Conservation (phyloP, 2,329 filamentous ascomycete species). For the Neonectria punicea region DNA sequence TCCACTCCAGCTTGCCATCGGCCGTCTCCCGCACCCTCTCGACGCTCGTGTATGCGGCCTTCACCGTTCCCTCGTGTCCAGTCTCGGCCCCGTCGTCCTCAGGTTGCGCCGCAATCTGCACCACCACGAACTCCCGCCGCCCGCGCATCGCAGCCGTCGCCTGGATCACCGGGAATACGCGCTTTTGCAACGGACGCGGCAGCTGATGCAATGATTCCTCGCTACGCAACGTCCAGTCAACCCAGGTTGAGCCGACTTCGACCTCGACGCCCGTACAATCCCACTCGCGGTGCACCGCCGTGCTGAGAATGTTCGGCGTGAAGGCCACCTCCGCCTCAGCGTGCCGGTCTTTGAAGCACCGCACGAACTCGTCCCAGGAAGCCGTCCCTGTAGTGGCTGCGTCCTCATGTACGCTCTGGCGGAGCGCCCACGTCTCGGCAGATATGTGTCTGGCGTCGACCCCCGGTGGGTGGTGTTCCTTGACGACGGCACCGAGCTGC, state of each 20-base stretch:
- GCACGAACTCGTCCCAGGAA: conserved; percentile 71
- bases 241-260: conserved; percentile 55
- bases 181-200: conserved; percentile 67
- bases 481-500: conserved; percentile 54
- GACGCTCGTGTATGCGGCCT: conserved; percentile 72
- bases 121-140: conserved; percentile 63
- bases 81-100: conserved; percentile 50
- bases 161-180: conserved; percentile 75
- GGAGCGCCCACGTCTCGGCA: conserved; percentile 71
- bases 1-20: conserved; percentile 70
- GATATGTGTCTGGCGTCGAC: conserved; percentile 33
- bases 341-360: conserved; percentile 63
- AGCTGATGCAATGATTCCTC: conserved; percentile 75
- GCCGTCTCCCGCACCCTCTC: conserved; percentile 66
- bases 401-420: conserved; percentile 71
- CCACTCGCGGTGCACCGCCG: conserved; percentile 55
- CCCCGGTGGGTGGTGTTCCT: conserved; percentile 45
- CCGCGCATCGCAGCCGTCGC: conserved; percentile 60
- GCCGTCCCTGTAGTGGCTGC: conserved; percentile 63
- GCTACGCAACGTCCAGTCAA: conserved; percentile 59
- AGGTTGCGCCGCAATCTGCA: conserved; percentile 62
- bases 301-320: conserved; percentile 51
- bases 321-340: conserved; percentile 54
- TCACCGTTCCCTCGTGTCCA: conserved; percentile 58
- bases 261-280: conserved; percentile 55